Evolutionary conservation across 306 rosid genomes (phyloP).

Genomic region (Gynostemma pentaphyllum): DNA sequence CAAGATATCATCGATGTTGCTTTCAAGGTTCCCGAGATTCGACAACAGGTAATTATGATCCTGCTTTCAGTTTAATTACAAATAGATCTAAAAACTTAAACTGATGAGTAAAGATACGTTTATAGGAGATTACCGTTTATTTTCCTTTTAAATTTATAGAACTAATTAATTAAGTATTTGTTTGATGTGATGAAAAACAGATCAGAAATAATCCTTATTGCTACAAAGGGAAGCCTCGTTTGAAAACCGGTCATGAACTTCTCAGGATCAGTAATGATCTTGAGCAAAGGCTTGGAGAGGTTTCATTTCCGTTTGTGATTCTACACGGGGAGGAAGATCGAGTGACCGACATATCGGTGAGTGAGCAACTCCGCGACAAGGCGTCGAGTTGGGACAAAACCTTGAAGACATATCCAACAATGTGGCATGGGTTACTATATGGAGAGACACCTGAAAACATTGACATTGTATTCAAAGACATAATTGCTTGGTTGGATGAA

Average conservation of each 20-base stretch:
- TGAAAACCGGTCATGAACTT: conserved; percentile 69
- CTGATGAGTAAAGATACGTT: too few species aligned
- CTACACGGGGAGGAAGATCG: conserved; percentile 70
- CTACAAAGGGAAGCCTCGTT: conserved; percentile 71
- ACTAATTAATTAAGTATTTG: too few species aligned
- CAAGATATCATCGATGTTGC: conserved; percentile 55
- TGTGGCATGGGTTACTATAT: conserved; percentile 89
- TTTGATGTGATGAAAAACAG: conserved; percentile 3
- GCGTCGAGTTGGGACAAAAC: conserved; percentile 69
- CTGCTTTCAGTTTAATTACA: too few species aligned
- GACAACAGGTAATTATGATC: conserved; percentile 52
- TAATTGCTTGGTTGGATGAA: conserved; percentile 49
- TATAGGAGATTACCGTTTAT: too few species aligned
- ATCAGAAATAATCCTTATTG: conserved; percentile 45
- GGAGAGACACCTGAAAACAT: conserved; percentile 71
- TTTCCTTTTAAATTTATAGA: too few species aligned
- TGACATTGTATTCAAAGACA: conserved; percentile 51
- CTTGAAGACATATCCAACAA: conserved; percentile 51
- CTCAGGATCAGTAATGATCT: conserved; percentile 34
- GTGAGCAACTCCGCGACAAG: conserved; percentile 35
- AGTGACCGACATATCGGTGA: conserved; percentile 57
- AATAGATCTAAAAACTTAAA: too few species aligned
- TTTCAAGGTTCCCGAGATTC: conserved; percentile 51
- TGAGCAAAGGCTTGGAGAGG: conserved; percentile 32
- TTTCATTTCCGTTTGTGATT: conserved; percentile 59